These are phyloP conservation scores for Akanthomyces muscarius DNA, from an alignment of 2,329 filamentous ascomycete genomes.

Conservation along the genomic window DNA sequence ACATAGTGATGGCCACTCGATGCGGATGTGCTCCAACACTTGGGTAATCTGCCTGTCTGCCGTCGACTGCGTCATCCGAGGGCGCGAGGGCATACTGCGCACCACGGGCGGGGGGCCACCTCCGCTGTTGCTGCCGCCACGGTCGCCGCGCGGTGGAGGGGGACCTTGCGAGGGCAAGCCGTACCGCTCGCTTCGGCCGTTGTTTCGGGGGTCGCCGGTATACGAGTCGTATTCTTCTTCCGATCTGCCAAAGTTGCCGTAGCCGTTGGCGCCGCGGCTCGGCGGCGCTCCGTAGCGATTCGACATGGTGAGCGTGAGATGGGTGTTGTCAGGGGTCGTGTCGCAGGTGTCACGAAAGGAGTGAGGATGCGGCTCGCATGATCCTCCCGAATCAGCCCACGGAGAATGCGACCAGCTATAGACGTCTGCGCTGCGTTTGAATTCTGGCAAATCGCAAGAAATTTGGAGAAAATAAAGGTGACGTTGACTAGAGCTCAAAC, in stretches of 20 bases:
- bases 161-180: conserved; percentile 25
- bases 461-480: not conserved
- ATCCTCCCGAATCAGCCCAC: conserved; percentile 12
- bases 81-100: conserved; percentile 34
- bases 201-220: conserved; percentile 35
- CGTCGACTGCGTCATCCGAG: conserved; percentile 40
- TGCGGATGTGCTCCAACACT: conserved; percentile 77
- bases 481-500: not conserved
- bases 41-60: conserved; percentile 55
- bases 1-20: conserved; percentile 90
- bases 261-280: conserved; percentile 36
- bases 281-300: conserved; percentile 45
- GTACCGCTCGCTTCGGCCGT: conserved; percentile 1
- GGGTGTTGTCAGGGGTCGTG: conserved; percentile 17
- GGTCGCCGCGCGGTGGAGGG: conserved; percentile 31
- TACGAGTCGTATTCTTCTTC: conserved; percentile 49
- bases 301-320: conserved; percentile 39
- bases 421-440: not conserved
- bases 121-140: conserved; percentile 29
- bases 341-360: conserved; percentile 20
- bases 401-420: not conserved
- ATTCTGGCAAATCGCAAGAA: not conserved
- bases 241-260: conserved; percentile 39
- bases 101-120: conserved; percentile 28
- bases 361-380: conserved; percentile 23